These are phyloP conservation scores for Gleditsia sinensis DNA, from an alignment of 306 rosid genomes.

Conservation along the genomic window DNA sequence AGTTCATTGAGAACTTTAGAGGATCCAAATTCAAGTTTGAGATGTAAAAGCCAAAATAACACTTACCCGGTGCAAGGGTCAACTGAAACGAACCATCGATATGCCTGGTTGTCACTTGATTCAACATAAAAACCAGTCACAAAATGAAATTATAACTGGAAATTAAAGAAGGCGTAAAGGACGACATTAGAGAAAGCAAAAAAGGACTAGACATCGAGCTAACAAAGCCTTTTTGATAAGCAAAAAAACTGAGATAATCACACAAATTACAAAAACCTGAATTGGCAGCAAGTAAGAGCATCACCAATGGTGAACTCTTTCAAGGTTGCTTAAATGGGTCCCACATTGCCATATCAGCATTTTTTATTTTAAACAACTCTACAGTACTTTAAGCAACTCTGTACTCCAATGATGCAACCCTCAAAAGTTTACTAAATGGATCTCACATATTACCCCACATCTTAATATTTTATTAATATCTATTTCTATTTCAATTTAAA, in stretches of 20 bases:
- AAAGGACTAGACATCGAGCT: neutral
- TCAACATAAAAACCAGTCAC: conserved; percentile 82
- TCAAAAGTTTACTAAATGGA: too few relatives aligned
- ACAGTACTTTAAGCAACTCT: too few relatives aligned
- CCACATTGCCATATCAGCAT: too few relatives aligned
- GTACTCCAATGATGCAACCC: too few relatives aligned
- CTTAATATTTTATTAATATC: too few relatives aligned
- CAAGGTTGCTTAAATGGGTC: too few relatives aligned
- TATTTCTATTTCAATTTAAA: too few relatives aligned
- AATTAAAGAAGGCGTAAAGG: conserved; percentile 2
- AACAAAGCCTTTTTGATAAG: neutral
- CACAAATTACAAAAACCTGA: neutral
- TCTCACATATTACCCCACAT: too few relatives aligned
- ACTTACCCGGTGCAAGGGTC: conserved; percentile 84
- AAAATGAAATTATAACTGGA: conserved; percentile 9
- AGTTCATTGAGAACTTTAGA: too few relatives aligned
- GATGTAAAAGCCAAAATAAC: conserved; percentile 31
- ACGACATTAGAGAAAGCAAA: neutral
- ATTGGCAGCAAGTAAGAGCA: neutral
- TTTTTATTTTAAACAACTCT: too few relatives aligned
- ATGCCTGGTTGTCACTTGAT: conserved; percentile 82
- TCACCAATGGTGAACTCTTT: too few relatives aligned
- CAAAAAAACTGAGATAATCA: neutral
- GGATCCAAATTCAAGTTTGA: too few relatives aligned
- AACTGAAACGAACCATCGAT: conserved; percentile 86